phyloP scores from a whole-genome alignment of 345 rosid species.

The Brassica incana region DNA sequence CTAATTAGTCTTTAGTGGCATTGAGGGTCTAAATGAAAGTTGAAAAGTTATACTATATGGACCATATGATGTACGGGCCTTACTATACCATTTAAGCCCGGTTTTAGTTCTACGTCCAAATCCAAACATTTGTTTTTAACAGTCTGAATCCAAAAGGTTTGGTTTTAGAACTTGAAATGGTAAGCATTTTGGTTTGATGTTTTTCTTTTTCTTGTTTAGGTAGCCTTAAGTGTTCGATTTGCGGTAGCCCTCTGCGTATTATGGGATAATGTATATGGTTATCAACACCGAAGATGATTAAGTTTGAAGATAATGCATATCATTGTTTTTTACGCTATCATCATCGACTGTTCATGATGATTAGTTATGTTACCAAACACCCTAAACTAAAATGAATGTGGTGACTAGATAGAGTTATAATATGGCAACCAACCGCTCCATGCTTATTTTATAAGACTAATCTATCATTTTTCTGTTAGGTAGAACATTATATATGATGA shows the following conservation, averaged over 20 bases:
- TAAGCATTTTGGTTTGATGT: not conserved
- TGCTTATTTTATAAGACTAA: conserved; percentile 9
- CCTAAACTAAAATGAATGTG: conserved; percentile 1
- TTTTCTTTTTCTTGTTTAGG: not conserved
- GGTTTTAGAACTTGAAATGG: not conserved
- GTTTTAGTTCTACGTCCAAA: not conserved
- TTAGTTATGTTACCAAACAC: conserved; percentile 9
- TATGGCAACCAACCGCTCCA: conserved; percentile 16
- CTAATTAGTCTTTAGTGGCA: not conserved
- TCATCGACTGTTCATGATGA: conserved; percentile 10
- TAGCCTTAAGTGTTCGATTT: not conserved
- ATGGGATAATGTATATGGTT: not conserved
- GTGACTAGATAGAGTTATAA: conserved; percentile 26
- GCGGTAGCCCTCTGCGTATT: not conserved
- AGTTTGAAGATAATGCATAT: not conserved
- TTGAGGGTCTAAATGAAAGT: not conserved
- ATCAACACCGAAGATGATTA: not conserved
- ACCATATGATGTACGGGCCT: conserved; percentile 4
- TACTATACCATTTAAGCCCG: not conserved
- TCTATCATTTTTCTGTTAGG: conserved; percentile 14
- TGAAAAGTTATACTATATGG: conserved; percentile 3
- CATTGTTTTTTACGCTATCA: conserved; percentile 21
- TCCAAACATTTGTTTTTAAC: not conserved
- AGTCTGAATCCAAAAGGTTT: not conserved
- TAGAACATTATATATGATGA: conserved; percentile 9